These are phyloP conservation scores for Perilla frutescens DNA, from an alignment of 257 asterid species.

Conservation along the genomic window DNA sequence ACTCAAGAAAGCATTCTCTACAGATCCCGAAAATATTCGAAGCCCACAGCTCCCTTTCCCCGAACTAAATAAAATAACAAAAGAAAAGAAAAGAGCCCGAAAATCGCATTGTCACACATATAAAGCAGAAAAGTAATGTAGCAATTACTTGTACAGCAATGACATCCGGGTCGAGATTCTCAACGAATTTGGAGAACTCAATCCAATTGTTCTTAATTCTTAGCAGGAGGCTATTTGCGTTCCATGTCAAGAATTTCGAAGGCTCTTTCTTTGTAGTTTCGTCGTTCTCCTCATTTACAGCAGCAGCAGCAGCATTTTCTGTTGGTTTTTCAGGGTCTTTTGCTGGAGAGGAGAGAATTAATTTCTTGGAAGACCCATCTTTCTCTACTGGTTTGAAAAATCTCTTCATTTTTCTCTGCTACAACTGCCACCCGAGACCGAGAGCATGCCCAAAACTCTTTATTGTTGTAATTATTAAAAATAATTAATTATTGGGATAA, in stretches of 20 bases:
- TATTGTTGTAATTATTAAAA: neutral
- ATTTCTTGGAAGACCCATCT: constrained; percentile 80
- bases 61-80: too few relatives aligned
- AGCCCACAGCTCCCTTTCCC: too few relatives aligned
- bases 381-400: constrained; percentile 84
- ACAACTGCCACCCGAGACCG: neutral
- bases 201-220: constrained; percentile 79
- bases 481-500: too few relatives aligned
- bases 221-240: constrained; percentile 85
- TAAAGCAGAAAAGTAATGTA: constrained; percentile 19
- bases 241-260: constrained; percentile 85
- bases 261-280: constrained; percentile 58
- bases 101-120: neutral
- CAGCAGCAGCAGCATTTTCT: constrained; percentile 32
- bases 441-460: neutral
- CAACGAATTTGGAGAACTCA: constrained; percentile 71
- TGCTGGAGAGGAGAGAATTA: constrained; percentile 45
- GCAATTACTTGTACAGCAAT: constrained; percentile 79
- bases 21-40: neutral
- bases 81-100: neutral
- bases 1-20: neutral
- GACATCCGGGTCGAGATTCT: constrained; percentile 82
- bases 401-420: constrained; percentile 65
- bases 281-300: constrained; percentile 36
- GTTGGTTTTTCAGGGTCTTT: constrained; percentile 37